Percentiles rank a stretch among this genome's conserved stretches.
Evolutionary conservation across 805 yeast genomes (phyloP).

Genomic region (Zygoascus ofunaensis): DNA sequence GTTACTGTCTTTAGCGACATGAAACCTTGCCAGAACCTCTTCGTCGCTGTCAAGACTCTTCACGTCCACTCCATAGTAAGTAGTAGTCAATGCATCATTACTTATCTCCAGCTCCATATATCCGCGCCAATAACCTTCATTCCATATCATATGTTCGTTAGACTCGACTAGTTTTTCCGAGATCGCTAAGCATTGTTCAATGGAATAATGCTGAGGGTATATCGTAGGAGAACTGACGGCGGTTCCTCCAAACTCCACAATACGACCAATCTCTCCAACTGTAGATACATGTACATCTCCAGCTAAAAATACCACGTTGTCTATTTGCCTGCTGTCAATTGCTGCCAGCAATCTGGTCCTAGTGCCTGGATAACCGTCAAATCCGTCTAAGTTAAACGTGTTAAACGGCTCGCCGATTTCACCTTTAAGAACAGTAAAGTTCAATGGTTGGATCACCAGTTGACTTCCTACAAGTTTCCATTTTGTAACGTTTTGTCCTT

Average conservation of each 20-base stretch:
- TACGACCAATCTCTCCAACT: slow-evolving; percentile 1
- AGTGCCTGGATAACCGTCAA: slow-evolving; percentile 5
- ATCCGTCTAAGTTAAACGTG: slow-evolving; percentile 5
- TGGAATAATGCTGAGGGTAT: slow-evolving; percentile 2
- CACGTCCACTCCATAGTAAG: slow-evolving; percentile 3
- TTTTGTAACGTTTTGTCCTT: no score
- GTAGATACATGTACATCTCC: slow-evolving; percentile 6
- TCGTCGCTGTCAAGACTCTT: neutral
- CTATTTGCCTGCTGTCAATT: neutral
- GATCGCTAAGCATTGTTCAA: neutral
- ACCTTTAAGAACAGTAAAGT: neutral
- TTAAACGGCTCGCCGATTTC: slow-evolving; percentile 5
- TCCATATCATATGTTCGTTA: slow-evolving; percentile 1
- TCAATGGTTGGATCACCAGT: slow-evolving; percentile 4
- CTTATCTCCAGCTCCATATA: neutral
- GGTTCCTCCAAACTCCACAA: slow-evolving; percentile 6
- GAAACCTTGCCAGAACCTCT: neutral
- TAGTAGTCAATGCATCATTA: neutral
- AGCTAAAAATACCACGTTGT: slow-evolving; percentile 4
- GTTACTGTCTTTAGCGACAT: neutral
- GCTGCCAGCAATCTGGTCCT: neutral
- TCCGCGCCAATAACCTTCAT: slow-evolving; percentile 3
- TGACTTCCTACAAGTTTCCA: slow-evolving; percentile 5
- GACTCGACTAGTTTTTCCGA: slow-evolving; percentile 1
- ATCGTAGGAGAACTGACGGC: slow-evolving; percentile 7